These are phyloP conservation scores for Tulasnella sp. DNA, from an alignment of 768 basidiomycete species.

Conservation along the genomic window DNA sequence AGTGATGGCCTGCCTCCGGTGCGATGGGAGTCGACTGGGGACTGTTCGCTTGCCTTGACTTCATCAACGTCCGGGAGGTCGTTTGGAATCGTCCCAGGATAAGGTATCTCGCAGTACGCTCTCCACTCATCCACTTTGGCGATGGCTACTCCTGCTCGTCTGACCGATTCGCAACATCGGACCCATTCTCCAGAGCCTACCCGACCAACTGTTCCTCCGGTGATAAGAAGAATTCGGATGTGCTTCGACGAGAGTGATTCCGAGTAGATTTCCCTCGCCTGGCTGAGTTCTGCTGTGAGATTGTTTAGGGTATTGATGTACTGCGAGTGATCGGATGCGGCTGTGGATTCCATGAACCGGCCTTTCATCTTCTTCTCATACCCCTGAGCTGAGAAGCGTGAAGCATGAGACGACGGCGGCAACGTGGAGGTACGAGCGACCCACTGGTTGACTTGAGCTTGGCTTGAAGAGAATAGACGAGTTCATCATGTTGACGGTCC, in stretches of 20 bases:
- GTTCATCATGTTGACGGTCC: constrained; percentile 76
- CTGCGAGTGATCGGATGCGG: constrained; percentile 64
- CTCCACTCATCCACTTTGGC: constrained; percentile 75
- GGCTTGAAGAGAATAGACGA: constrained; percentile 64
- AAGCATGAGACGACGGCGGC: too few relatives aligned
- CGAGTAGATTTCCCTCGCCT: constrained; percentile 69
- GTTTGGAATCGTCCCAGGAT: constrained; percentile 54
- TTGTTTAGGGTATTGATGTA: constrained; percentile 74
- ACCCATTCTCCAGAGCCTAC: constrained; percentile 82
- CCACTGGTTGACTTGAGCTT: constrained; percentile 78
- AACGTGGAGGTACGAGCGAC: background rate
- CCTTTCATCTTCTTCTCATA: constrained; percentile 85
- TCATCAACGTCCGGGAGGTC: constrained; percentile 41
- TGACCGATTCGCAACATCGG: constrained; percentile 69
- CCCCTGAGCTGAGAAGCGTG: constrained; percentile 54
- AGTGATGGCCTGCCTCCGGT: background rate
- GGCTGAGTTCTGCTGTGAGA: constrained; percentile 75
- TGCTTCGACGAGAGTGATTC: constrained; percentile 65
- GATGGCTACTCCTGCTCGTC: constrained; percentile 65
- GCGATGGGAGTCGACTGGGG: background rate
- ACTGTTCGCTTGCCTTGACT: constrained; percentile 3
- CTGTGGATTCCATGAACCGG: constrained; percentile 63
- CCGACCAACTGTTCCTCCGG: constrained; percentile 67
- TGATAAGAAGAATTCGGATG: constrained; percentile 56
- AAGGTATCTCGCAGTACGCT: constrained; percentile 74